Evolutionary conservation across 2,329 filamentous ascomycete genomes (phyloP), one percentile per base, ranked within the genome.

Genomic region (Colletotrichum caudatum): DNA sequence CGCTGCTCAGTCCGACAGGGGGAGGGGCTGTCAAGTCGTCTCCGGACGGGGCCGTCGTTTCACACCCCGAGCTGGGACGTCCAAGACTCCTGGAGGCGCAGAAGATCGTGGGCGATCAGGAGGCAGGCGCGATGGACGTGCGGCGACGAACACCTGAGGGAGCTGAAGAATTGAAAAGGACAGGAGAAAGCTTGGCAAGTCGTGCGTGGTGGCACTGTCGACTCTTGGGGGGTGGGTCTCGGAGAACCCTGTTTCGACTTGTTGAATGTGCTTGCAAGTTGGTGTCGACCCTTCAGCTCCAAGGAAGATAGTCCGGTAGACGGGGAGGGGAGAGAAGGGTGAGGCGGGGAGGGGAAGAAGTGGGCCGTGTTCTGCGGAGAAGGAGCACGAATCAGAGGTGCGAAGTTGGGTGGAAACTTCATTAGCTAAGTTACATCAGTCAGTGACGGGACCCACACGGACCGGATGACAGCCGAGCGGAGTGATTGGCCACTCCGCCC

Each of bases 21-120:
- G n/a, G 20, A 41, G 44, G n/a, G 44, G 39, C 11, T 5, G 29
- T 8, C 48, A 44, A 29, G 57, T 57, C 35, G 41, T 50, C 7
- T 71, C 20, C 50, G 64, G 68, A 54, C 58, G 18, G 63, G 69
- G 39, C 58, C 69, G 53, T 56, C 64, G 69, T 68, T 64, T 69
- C 69, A 71, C 53, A 71, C 68, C 51, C 59, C 37, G 37, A 63
- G 37, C 61, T 57, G 53, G 53, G 66, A 59, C 61, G 53, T 18
- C 44, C 61, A 54, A 65, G 61, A 53, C 65, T 57, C 65, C 51
- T 68, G 37, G 41, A 7, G 7, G 26, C 26, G n/a, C 37, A 37
- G 64, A 56, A 58, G 64, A 68, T 63, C 33, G 29, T 29, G 68
- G 64, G 54, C 39, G 64, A 67, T 71, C 68, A 71, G 68, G 69